Percentiles rank a stretch among this genome's conserved stretches.
Evolutionary conservation across 345 rosid species (phyloP).

Genomic region (Citrus hindsii): DNA sequence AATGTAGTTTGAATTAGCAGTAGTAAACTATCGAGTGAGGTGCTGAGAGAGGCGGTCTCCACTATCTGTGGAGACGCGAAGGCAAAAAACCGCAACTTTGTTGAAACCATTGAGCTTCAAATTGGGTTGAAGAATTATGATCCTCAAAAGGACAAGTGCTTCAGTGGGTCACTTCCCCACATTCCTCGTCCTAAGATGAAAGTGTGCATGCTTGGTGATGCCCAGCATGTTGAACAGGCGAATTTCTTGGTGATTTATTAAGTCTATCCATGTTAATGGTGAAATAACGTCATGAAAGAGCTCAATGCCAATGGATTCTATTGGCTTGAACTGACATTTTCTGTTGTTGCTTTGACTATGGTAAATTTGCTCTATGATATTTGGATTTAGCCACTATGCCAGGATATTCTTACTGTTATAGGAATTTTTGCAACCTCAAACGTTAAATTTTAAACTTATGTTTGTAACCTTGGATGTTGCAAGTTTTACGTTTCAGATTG

Average conservation of each 20-base stretch:
- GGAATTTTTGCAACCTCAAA: neutral
- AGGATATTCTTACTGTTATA: neutral
- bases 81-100: constrained; percentile 35
- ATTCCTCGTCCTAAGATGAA: constrained; percentile 90
- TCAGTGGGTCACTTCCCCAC: constrained; percentile 89
- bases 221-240: constrained; percentile 90
- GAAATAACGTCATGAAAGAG: no score
- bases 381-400: neutral
- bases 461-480: neutral
- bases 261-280: no score
- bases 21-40: no score
- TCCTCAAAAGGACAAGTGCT: constrained; percentile 88
- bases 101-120: constrained; percentile 86
- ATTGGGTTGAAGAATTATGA: constrained; percentile 94
- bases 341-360: no score
- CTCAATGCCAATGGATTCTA: neutral
- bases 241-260: neutral
- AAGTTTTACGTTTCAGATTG: neutral
- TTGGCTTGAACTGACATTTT: no score
- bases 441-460: neutral
- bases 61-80: constrained; percentile 16
- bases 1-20: neutral
- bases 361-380: neutral
- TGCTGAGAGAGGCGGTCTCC: no score
- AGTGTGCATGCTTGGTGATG: constrained; percentile 94